Conservation (phyloP, 768 basidiomycete species). For the Xerocomellus chrysenteron region DNA sequence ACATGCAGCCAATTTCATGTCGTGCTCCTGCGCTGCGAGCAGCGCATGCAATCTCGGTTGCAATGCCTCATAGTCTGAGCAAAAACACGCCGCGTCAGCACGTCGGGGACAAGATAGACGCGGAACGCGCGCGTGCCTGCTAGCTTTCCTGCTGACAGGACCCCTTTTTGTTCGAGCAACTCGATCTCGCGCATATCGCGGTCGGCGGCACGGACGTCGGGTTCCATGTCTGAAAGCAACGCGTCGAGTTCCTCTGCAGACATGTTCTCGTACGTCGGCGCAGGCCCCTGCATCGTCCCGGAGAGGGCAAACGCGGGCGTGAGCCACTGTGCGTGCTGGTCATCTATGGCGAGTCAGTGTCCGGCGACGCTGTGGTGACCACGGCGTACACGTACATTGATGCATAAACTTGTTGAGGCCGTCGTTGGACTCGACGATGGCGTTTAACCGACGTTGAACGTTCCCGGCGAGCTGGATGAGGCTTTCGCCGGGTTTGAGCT, state of each 20-base stretch:
- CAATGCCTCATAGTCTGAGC: conserved; percentile 58
- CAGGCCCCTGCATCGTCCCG: conserved; percentile 48
- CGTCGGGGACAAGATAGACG: background rate
- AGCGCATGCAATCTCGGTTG: conserved; percentile 67
- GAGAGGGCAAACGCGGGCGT: conserved; percentile 76
- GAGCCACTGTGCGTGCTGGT: conserved; percentile 71
- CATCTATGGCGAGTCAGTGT: conserved; percentile 39
- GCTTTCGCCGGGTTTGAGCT: conserved; percentile 52
- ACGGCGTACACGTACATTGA: conserved; percentile 52
- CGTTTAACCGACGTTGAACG: conserved; percentile 55
- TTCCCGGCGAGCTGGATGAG: conserved; percentile 59
- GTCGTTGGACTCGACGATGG: conserved; percentile 65
- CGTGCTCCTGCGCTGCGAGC: conserved; percentile 57
- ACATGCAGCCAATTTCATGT: conserved; percentile 51
- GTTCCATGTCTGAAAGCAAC: conserved; percentile 75
- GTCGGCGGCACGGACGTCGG: conserved; percentile 80
- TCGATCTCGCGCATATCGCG: conserved; percentile 80
- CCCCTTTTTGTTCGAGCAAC: conserved; percentile 64
- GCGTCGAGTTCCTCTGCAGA: conserved; percentile 67
- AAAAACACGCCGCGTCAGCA: background rate
- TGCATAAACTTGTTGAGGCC: conserved; percentile 72
- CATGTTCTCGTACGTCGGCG: conserved; percentile 64
- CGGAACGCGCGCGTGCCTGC: conserved; percentile 42
- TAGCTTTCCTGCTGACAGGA: conserved; percentile 70
- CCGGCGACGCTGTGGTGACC: too few species aligned